phyloP scores from a whole-genome alignment of 139 green algal species.

The Ettlia oleoabundans region DNA sequence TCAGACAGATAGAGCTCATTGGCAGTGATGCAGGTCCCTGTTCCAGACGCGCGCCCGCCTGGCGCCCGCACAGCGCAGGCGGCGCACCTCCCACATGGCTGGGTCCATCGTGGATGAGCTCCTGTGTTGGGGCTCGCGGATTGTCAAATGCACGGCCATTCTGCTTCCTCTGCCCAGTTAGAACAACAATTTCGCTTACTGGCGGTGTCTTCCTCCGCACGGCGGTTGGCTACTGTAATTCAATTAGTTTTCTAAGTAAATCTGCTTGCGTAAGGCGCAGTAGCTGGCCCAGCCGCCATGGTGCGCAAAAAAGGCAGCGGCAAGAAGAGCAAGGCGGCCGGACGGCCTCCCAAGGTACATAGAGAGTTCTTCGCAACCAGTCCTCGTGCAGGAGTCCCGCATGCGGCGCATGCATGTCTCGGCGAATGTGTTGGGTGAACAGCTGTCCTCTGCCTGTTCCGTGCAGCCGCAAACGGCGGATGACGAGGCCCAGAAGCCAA shows the following conservation, averaged over 20 bases:
- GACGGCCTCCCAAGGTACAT: constrained; percentile 19
- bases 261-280: not conserved
- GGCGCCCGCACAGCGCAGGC: too few species aligned
- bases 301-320: constrained; percentile 28
- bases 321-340: constrained; percentile 28
- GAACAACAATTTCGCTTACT: too few species aligned
- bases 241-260: not conserved
- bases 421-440: not conserved
- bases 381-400: not conserved
- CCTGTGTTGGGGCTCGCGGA: too few species aligned
- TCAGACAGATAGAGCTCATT: too few species aligned
- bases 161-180: too few species aligned
- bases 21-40: too few species aligned
- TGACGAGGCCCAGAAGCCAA: constrained; percentile 22
- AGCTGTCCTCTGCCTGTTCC: not conserved
- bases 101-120: too few species aligned
- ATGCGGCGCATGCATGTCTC: constrained; percentile 6
- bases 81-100: too few species aligned
- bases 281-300: not conserved
- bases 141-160: too few species aligned
- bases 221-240: not conserved
- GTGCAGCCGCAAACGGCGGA: constrained; percentile 5
- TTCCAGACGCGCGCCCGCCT: too few species aligned
- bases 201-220: too few species aligned
- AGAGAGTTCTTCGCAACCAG: not conserved